These are phyloP conservation scores for Penicillium longicatenatum DNA, from an alignment of 495 filamentous ascomycete species.

Conservation along the genomic window DNA sequence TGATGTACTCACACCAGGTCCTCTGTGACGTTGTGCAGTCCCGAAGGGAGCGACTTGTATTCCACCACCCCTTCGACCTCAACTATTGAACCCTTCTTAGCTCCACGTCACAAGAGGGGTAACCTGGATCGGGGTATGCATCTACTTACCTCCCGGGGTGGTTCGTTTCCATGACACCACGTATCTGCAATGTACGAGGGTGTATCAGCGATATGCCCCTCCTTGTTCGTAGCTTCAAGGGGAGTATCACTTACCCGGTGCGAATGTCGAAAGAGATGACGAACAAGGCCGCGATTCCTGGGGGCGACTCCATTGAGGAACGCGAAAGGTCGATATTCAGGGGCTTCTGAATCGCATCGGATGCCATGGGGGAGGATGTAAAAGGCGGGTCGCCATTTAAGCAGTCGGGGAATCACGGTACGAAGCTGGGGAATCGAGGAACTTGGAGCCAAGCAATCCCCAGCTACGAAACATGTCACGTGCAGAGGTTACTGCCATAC, in stretches of 20 bases:
- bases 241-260: constrained; percentile 59
- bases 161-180: constrained; percentile 86
- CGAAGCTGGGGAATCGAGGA: constrained; percentile 13
- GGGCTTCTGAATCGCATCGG: constrained; percentile 33
- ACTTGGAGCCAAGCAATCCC: constrained; percentile 5
- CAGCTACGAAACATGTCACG: too few relatives aligned
- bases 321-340: constrained; percentile 40
- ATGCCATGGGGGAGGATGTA: constrained; percentile 29
- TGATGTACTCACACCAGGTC: constrained; percentile 70
- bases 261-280: constrained; percentile 86
- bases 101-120: constrained; percentile 1
- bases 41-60: constrained; percentile 92
- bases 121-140: not conserved
- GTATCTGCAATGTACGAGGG: constrained; percentile 48
- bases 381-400: constrained; percentile 18
- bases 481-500: too few relatives aligned
- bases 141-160: constrained; percentile 55
- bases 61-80: constrained; percentile 88
- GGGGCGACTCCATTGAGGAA: constrained; percentile 48
- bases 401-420: constrained; percentile 29
- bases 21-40: constrained; percentile 82
- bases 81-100: constrained; percentile 50
- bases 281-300: constrained; percentile 80
- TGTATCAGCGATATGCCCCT: constrained; percentile 21
- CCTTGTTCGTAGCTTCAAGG: constrained; percentile 9